These are phyloP conservation scores for Nothophytophthora sp. DNA, from an alignment of 352 stramenopile genomes.

Conservation along the genomic window DNA sequence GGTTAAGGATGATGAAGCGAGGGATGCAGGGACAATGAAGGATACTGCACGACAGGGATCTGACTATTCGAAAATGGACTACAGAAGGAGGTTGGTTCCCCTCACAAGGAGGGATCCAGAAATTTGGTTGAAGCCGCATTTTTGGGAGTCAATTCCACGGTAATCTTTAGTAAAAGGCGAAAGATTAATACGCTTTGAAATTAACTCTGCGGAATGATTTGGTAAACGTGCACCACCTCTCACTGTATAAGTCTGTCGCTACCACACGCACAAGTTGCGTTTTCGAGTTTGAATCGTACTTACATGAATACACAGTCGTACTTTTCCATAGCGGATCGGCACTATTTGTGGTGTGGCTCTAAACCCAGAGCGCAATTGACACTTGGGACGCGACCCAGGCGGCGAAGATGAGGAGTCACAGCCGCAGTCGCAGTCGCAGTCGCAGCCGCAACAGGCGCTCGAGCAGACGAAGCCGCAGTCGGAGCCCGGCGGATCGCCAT, in stretches of 20 bases:
- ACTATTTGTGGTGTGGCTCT: too few species aligned
- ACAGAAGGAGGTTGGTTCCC: constrained; percentile 21
- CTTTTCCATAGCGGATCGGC: too few species aligned
- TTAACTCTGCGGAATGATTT: constrained; percentile 63
- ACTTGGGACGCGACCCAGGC: too few species aligned
- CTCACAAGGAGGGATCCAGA: constrained; percentile 42
- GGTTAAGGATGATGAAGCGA: not conserved
- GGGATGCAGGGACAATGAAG: not conserved
- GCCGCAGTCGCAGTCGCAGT: constrained; percentile 17
- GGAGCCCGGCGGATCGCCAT: constrained; percentile 8
- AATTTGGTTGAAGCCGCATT: constrained; percentile 86
- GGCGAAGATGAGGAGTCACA: constrained; percentile 14
- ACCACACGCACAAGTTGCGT: too few species aligned
- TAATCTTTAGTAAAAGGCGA: constrained; percentile 96
- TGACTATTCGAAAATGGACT: too few species aligned
- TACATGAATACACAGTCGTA: too few species aligned
- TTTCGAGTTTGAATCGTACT: too few species aligned
- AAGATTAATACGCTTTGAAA: constrained; percentile 90
- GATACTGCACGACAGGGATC: too few species aligned
- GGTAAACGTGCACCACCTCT: too few species aligned
- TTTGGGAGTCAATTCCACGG: constrained; percentile 81
- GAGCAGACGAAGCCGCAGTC: constrained; percentile 1
- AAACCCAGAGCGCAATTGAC: too few species aligned
- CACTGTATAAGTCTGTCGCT: too few species aligned
- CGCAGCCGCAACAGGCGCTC: constrained; percentile 4